Evolutionary conservation across 257 asterid species (phyloP).

Genomic region (Scutellaria minor): DNA sequence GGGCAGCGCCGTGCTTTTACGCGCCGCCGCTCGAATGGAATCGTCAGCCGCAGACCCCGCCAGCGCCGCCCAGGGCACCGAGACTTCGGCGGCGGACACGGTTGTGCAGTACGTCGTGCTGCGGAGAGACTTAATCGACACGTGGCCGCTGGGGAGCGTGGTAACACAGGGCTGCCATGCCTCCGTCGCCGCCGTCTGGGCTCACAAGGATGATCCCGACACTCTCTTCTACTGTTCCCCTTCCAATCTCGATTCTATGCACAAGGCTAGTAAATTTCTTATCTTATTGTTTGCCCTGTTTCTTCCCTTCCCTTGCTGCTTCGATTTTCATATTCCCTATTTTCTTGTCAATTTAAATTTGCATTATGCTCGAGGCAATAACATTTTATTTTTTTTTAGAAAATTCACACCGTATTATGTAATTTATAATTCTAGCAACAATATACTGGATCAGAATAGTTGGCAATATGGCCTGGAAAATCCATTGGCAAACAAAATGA

Average conservation of each 20-base stretch:
- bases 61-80: slow-evolving; percentile 33
- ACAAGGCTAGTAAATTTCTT: slow-evolving; percentile 55
- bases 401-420: not conserved
- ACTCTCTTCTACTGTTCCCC: slow-evolving; percentile 72
- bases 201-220: slow-evolving; percentile 68
- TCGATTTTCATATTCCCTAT: not conserved
- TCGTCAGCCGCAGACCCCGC: slow-evolving; percentile 44
- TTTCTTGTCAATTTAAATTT: not conserved
- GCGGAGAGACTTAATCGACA: slow-evolving; percentile 83
- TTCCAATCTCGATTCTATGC: slow-evolving; percentile 83
- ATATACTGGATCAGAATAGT: not conserved
- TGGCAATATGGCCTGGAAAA: not conserved
- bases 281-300: not conserved
- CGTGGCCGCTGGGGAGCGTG: slow-evolving; percentile 94
- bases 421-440: not conserved
- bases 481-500: not conserved
- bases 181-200: slow-evolving; percentile 86
- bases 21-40: slow-evolving; percentile 53
- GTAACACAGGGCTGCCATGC: slow-evolving; percentile 98
- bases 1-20: slow-evolving; percentile 24
- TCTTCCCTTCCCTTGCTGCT: not conserved
- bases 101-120: slow-evolving; percentile 86
- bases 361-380: not conserved
- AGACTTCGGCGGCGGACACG: slow-evolving; percentile 49
- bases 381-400: not conserved